A percentile compares a stretch with the other conserved stretches of the same genome.
Evolutionary conservation across 306 rosid species (phyloP).

Genomic region (Vicia faba): DNA sequence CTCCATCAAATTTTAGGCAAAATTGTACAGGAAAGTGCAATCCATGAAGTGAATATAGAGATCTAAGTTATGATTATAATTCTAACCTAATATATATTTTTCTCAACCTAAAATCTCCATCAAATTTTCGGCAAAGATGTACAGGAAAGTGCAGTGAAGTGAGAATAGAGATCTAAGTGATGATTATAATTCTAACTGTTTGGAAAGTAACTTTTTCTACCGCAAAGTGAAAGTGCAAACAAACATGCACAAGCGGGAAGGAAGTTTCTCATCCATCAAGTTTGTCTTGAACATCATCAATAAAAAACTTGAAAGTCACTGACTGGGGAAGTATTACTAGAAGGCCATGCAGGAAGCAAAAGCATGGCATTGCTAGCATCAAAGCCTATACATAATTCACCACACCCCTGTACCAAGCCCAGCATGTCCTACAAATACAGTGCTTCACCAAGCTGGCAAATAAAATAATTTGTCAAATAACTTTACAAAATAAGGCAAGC

Average conservation of each 20-base stretch:
- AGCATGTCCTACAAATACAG: conserved; percentile 12
- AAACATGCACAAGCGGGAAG: background rate
- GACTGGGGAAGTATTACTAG: background rate
- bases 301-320: too few species aligned
- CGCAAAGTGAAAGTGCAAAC: background rate
- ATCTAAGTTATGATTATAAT: too few species aligned
- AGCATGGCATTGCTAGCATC: conserved; percentile 1
- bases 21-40: too few species aligned
- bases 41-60: too few species aligned
- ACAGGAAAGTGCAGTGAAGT: too few species aligned
- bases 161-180: too few species aligned
- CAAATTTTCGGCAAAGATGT: too few species aligned
- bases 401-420: background rate
- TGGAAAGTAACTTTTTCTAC: background rate
- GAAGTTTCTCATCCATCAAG: background rate
- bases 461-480: conserved; percentile 10
- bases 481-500: conserved; percentile 25
- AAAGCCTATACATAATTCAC: background rate
- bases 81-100: background rate
- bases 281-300: background rate
- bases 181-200: background rate
- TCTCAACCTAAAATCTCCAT: too few species aligned
- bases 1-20: too few species aligned
- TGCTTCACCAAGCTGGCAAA: conserved; percentile 6
- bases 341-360: background rate